Conservation (phyloP, 176 grass and related monocot species). For the Triticum aestivum region DNA sequence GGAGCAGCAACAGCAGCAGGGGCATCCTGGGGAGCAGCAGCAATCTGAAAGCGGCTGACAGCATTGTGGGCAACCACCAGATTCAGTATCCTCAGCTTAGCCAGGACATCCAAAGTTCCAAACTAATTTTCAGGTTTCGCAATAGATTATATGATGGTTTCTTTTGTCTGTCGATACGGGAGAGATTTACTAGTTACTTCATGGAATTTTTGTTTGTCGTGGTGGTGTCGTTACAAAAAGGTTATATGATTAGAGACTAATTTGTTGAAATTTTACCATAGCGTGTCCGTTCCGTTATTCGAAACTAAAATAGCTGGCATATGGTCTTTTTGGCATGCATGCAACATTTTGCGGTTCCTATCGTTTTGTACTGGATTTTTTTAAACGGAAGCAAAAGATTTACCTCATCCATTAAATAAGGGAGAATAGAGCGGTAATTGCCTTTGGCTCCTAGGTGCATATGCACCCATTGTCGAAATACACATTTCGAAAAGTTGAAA, state of each 20-base stretch:
- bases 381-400: too few species aligned
- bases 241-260: slow-evolving; percentile 1
- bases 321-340: neutral
- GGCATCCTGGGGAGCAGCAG: slow-evolving; percentile 16
- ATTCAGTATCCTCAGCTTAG: slow-evolving; percentile 19
- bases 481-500: too few species aligned
- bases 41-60: slow-evolving; percentile 34
- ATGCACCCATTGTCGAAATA: too few species aligned
- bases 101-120: slow-evolving; percentile 7
- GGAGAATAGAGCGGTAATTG: too few species aligned
- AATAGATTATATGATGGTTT: slow-evolving; percentile 16
- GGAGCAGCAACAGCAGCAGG: slow-evolving; percentile 20
- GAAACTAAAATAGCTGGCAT: neutral
- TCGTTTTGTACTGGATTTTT: too few species aligned
- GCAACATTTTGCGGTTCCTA: too few species aligned
- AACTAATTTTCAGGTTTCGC: slow-evolving; percentile 14
- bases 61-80: neutral
- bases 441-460: too few species aligned
- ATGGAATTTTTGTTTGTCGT: slow-evolving; percentile 6
- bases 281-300: neutral
- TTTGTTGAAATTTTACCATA: slow-evolving; percentile 16
- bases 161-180: neutral
- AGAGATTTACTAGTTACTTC: neutral
- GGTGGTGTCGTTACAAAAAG: neutral
- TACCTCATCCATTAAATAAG: too few species aligned